Evolutionary conservation across 2,329 filamentous ascomycete genomes (phyloP).

Genomic region (Neoarthrinium moseri): DNA sequence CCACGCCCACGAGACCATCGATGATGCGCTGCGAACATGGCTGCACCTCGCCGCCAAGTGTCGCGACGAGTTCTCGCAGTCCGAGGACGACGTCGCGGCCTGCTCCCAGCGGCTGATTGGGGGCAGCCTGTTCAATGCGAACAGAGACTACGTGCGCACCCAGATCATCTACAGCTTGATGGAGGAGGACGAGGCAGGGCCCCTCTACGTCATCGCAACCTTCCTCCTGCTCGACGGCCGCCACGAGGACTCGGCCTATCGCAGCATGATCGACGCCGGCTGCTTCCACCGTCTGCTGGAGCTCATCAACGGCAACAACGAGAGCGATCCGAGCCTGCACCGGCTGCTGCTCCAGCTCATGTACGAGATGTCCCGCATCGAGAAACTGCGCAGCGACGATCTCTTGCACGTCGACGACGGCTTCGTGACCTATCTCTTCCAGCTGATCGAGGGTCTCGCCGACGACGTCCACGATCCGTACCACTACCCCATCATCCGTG

Average conservation of each 20-base stretch:
- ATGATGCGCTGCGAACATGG: constrained; percentile 83
- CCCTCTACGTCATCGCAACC: constrained; percentile 79
- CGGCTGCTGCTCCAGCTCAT: constrained; percentile 81
- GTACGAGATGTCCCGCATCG: constrained; percentile 95
- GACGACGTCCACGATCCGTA: constrained; percentile 90
- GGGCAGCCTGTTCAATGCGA: constrained; percentile 69
- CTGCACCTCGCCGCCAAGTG: constrained; percentile 74
- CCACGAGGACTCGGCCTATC: constrained; percentile 73
- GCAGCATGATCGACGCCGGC: constrained; percentile 82
- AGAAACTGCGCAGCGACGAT: constrained; percentile 75
- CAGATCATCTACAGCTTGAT: constrained; percentile 92
- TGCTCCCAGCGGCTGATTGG: constrained; percentile 79
- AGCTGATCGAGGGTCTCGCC: constrained; percentile 83
- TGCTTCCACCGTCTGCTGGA: constrained; percentile 83
- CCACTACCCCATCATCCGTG: constrained; percentile 91
- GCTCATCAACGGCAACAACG: constrained; percentile 66
- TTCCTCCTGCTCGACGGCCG: constrained; percentile 87
- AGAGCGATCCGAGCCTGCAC: constrained; percentile 71
- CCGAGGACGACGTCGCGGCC: constrained; percentile 75
- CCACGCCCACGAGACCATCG: constrained; percentile 61
- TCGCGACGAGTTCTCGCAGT: constrained; percentile 71
- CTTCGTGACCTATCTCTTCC: constrained; percentile 81
- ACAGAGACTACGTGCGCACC: constrained; percentile 83
- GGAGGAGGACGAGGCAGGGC: constrained; percentile 79
- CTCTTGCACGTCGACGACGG: constrained; percentile 73